Conservation (phyloP, 495 filamentous ascomycete genomes). For the Penicillium daleae region DNA sequence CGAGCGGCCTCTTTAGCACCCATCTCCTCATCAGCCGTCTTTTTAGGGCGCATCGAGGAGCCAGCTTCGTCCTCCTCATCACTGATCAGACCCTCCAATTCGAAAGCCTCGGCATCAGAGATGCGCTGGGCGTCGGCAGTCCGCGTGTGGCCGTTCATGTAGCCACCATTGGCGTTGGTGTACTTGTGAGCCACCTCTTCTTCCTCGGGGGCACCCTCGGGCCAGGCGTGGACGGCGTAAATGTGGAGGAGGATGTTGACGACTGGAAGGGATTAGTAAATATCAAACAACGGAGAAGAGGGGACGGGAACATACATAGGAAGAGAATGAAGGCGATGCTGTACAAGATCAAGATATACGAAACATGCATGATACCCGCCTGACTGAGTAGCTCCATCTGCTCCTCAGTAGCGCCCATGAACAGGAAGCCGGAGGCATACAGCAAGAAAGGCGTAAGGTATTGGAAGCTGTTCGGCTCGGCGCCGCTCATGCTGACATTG, state of each 20-base stretch:
- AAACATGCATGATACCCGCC: conserved; percentile 81
- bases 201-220: conserved; percentile 38
- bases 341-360: conserved; percentile 89
- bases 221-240: conserved; percentile 69
- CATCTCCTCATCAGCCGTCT: conserved; percentile 44
- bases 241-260: conserved; percentile 81
- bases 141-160: conserved; percentile 61
- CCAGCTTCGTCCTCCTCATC: conserved; percentile 63
- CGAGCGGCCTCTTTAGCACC: conserved; percentile 32
- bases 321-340: conserved; percentile 89
- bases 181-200: conserved; percentile 28
- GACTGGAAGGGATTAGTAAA: conserved; percentile 44
- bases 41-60: conserved; percentile 34
- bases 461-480: conserved; percentile 85
- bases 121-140: conserved; percentile 55
- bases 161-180: conserved; percentile 26
- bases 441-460: conserved; percentile 88
- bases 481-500: conserved; percentile 58
- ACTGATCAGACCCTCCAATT: conserved; percentile 86
- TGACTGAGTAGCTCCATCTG: conserved; percentile 79
- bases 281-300: neutral
- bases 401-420: conserved; percentile 97
- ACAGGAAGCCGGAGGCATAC: conserved; percentile 91
- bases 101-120: conserved; percentile 85
- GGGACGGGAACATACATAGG: conserved; percentile 64